These are phyloP conservation scores for Misopates orontium DNA, from an alignment of 257 asterid genomes.

Conservation along the genomic window DNA sequence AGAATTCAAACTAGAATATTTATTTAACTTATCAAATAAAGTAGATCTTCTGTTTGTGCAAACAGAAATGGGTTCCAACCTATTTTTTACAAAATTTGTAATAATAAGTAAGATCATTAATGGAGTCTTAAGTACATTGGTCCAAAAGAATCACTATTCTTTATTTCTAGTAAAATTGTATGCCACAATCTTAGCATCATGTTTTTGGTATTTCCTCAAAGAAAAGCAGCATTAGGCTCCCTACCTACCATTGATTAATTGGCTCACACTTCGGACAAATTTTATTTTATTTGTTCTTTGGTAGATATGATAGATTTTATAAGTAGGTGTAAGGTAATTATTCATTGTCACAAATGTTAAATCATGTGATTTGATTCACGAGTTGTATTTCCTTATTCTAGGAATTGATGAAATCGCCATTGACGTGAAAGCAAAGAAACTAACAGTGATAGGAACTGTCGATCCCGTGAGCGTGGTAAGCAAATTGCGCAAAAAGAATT, in stretches of 20 bases:
- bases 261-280: constrained; percentile 1
- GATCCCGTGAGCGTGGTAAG: constrained; percentile 83
- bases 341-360: background rate
- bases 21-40: too few species aligned
- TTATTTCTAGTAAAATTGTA: background rate
- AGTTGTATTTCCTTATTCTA: constrained; percentile 17
- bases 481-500: constrained; percentile 72
- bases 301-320: too few species aligned
- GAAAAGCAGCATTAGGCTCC: background rate
- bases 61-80: too few species aligned
- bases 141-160: background rate
- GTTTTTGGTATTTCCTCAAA: background rate
- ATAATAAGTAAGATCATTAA: background rate
- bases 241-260: constrained; percentile 3
- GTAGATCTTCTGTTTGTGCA: too few species aligned
- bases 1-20: too few species aligned
- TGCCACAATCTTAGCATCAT: constrained; percentile 27
- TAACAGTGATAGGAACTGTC: constrained; percentile 73
- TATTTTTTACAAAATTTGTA: too few species aligned
- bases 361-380: background rate
- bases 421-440: constrained; percentile 72
- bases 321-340: too few species aligned
- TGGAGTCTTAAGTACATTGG: background rate
- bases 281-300: constrained; percentile 19
- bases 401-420: constrained; percentile 75